phyloP scores from a whole-genome alignment of 352 stramenopile genomes.

The Thraustochytrium striatum region DNA sequence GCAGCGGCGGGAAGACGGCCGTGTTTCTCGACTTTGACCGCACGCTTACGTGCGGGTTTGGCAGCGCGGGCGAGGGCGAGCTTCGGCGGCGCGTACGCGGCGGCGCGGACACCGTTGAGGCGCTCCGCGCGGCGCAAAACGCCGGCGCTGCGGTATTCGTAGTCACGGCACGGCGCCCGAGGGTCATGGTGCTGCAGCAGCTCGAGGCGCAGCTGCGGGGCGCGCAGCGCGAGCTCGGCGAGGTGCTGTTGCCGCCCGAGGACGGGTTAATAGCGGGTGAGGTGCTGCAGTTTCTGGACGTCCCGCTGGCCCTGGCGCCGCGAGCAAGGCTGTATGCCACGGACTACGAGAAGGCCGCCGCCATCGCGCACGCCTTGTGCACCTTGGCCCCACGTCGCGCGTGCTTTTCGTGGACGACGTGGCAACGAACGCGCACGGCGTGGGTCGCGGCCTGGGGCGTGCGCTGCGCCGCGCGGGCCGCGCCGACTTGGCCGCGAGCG shows the following conservation, averaged over 20 bases:
- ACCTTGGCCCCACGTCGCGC: not conserved
- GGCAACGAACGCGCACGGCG: not conserved
- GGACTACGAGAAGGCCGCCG: not conserved
- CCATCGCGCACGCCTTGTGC: not conserved
- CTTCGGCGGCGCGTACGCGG: not conserved
- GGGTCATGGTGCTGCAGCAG: not conserved
- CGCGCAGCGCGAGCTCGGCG: not conserved
- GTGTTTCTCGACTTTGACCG: not conserved
- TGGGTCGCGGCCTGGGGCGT: not conserved
- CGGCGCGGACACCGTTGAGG: not conserved
- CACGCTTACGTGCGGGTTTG: not conserved
- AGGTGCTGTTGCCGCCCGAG: not conserved
- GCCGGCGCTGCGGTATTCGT: not conserved
- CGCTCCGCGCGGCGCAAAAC: not conserved
- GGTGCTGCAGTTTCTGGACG: not conserved
- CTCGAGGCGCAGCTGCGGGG: not conserved
- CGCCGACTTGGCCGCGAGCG: not conserved
- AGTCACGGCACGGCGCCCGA: not conserved
- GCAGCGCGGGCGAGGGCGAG: not conserved
- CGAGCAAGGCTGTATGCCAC: not conserved
- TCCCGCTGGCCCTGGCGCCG: not conserved
- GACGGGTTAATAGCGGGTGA: not conserved
- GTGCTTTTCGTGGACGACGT: not conserved
- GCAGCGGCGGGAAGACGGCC: not conserved
- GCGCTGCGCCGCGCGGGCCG: not conserved